Conservation (phyloP, 2,329 filamentous ascomycete genomes). For the Colletotrichum cereale region DNA sequence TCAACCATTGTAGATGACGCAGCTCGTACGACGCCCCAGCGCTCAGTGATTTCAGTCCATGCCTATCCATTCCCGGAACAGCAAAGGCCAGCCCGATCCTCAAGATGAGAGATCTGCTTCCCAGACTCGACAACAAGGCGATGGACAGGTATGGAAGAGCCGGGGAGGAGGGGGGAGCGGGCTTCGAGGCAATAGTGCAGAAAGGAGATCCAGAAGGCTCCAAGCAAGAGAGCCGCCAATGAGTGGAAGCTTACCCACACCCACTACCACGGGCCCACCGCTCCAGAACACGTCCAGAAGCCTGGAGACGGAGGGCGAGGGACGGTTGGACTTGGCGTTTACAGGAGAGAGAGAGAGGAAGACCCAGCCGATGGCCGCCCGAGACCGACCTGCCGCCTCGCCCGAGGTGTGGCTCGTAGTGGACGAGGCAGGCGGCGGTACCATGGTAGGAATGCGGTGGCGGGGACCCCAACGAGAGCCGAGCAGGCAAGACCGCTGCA, state of each 20-base stretch:
- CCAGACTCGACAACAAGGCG: slow-evolving; percentile 15
- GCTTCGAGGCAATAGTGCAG: slow-evolving; percentile 13
- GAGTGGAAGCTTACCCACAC: slow-evolving; percentile 15
- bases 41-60: slow-evolving; percentile 20
- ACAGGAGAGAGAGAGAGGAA: slow-evolving; percentile 15
- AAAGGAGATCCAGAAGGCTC: slow-evolving; percentile 30
- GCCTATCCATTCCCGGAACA: slow-evolving; percentile 33
- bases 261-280: slow-evolving; percentile 18
- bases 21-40: slow-evolving; percentile 12
- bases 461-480: slow-evolving; percentile 25
- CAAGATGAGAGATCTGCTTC: slow-evolving; percentile 14
- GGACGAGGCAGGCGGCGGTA: background rate
- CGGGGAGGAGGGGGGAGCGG: background rate
- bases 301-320: slow-evolving; percentile 31
- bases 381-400: slow-evolving; percentile 29
- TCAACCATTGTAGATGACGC: slow-evolving; percentile 35
- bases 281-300: slow-evolving; percentile 38
- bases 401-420: slow-evolving; percentile 12
- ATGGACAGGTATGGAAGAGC: slow-evolving; percentile 16
- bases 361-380: slow-evolving; percentile 17
- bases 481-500: slow-evolving; percentile 29
- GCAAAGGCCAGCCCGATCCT: slow-evolving; percentile 22
- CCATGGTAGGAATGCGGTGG: background rate
- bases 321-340: slow-evolving; percentile 33
- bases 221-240: slow-evolving; percentile 11